Conservation (phyloP, 495 filamentous ascomycete genomes). For the Aspergillus panamensis region DNA sequence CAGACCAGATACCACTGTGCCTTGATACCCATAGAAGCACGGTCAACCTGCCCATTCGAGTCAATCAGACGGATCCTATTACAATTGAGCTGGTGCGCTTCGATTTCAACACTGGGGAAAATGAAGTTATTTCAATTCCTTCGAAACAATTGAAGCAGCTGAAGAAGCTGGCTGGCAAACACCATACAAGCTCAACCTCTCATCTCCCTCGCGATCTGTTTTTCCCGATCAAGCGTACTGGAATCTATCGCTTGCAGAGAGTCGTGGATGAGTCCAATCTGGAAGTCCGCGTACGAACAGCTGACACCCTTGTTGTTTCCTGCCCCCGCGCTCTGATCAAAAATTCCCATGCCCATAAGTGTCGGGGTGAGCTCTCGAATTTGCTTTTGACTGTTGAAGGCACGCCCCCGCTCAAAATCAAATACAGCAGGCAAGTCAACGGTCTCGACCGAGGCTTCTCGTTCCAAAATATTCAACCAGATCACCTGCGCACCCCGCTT, state of each 20-base stretch:
- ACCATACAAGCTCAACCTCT: slow-evolving; percentile 44
- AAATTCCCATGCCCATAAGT: slow-evolving; percentile 60
- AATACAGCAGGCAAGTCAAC: slow-evolving; percentile 83
- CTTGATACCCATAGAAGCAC: slow-evolving; percentile 58
- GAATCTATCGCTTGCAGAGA: slow-evolving; percentile 76
- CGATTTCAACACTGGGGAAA: slow-evolving; percentile 72
- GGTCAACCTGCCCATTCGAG: slow-evolving; percentile 73
- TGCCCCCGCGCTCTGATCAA: slow-evolving; percentile 78
- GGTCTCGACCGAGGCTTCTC: slow-evolving; percentile 68
- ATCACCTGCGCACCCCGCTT: slow-evolving; percentile 76
- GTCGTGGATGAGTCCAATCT: slow-evolving; percentile 91
- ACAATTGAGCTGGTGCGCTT: slow-evolving; percentile 79
- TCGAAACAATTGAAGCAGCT: slow-evolving; percentile 66
- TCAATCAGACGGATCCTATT: slow-evolving; percentile 88
- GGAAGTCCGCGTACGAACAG: slow-evolving; percentile 72
- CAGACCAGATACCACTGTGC: slow-evolving; percentile 71
- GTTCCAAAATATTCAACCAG: slow-evolving; percentile 87
- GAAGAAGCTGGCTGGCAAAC: slow-evolving; percentile 57
- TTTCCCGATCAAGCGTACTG: slow-evolving; percentile 71
- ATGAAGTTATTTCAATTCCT: slow-evolving; percentile 72
- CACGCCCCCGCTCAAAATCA: slow-evolving; percentile 86
- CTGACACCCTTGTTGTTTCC: slow-evolving; percentile 73
- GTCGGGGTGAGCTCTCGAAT: slow-evolving; percentile 82
- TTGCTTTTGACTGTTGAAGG: slow-evolving; percentile 77
- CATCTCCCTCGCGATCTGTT: slow-evolving; percentile 55